Base-by-base conservation (phyloP, 2,329 filamentous ascomycete genomes). In the Phaeosphaeria sp. region DNA sequence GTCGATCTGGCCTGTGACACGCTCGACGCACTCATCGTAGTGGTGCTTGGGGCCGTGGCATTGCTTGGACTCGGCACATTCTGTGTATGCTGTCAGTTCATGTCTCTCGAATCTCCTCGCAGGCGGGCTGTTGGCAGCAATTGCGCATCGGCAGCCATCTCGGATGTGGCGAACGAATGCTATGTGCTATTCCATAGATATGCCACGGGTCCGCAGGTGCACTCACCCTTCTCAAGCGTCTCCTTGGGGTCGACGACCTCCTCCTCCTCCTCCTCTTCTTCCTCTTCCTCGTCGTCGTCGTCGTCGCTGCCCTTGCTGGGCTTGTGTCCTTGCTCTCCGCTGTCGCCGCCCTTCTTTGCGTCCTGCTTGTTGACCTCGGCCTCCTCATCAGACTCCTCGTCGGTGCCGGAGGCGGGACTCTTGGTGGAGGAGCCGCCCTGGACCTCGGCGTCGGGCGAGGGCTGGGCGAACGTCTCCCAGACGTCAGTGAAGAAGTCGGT, bases 11-110 rank as follows among this genome's bases (percentile, higher is more conserved):
- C 74, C 70, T 73, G 89, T 92, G 71, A 99, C 95, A 74, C 95
- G 93, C 87, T 97, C 93, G 72, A 94, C 93, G 80, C 95, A 99
- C 83, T 97, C 92, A 68, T 98, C 94, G 80, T 91, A 98, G 87
- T 99, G 95, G 86, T 98, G 94, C 89, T 98, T 99, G 77, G 87
- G 87, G 59, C 90, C 89, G 61, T 89, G 85, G 83, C 95, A 99
- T 80, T 91, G 84, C 79, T 90, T 86, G 66, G 93, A 93, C 79
- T 94, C 88, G 81, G 87, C 87, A 87, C 95, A 99, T 77, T 97
- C 95, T 98, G 80, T 69, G 39, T 33, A 67, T 59, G 6, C 54
- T 36, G 59, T 66, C 60, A 73, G 68, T 60, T 46, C 21, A 48
- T 20, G 33, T 42, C 59, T 55, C 49, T 50, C 61, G 50, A 40